phyloP scores from a whole-genome alignment of 2,329 filamentous ascomycete species.

The Ascosphaera apis region DNA sequence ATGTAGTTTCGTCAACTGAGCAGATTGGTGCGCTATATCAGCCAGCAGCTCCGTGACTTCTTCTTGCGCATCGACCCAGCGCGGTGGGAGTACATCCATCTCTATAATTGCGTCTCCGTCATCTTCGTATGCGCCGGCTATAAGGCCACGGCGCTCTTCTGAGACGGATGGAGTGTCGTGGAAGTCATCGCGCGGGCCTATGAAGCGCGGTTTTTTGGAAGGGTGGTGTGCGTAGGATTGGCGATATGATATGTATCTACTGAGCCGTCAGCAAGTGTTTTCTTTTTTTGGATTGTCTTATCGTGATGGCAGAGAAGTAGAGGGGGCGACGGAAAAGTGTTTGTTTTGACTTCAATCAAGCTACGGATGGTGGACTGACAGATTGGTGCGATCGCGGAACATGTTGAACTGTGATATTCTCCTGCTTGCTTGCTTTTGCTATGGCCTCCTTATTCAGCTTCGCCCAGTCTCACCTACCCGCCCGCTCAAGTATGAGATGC shows the following conservation, averaged over 20 bases:
- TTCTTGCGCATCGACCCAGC: conserved; percentile 89
- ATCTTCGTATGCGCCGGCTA: conserved; percentile 44
- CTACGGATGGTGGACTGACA: conserved; percentile 50
- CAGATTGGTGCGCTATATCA: conserved; percentile 60
- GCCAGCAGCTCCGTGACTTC: conserved; percentile 68
- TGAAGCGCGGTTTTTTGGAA: conserved; percentile 55
- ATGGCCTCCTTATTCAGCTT: no score
- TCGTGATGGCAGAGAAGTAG: no score
- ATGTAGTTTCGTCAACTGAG: conserved; percentile 72
- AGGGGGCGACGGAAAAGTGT: no score
- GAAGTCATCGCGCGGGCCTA: conserved; percentile 34
- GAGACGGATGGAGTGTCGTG: conserved; percentile 35
- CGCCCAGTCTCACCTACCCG: no score
- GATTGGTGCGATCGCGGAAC: conserved; percentile 98
- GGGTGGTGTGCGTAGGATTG: conserved; percentile 96
- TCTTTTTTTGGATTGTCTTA: no score
- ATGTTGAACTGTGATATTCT: no score
- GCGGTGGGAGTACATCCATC: conserved; percentile 87
- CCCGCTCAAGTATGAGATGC: no score
- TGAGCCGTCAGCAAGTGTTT: no score
- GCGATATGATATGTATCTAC: conserved; percentile 92
- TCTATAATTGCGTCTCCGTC: conserved; percentile 92
- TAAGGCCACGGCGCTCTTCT: conserved; percentile 58
- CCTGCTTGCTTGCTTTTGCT: no score
- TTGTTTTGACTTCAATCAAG: no score